Base-by-base conservation (phyloP, 768 basidiomycete species). In the Ramaria sp. region DNA sequence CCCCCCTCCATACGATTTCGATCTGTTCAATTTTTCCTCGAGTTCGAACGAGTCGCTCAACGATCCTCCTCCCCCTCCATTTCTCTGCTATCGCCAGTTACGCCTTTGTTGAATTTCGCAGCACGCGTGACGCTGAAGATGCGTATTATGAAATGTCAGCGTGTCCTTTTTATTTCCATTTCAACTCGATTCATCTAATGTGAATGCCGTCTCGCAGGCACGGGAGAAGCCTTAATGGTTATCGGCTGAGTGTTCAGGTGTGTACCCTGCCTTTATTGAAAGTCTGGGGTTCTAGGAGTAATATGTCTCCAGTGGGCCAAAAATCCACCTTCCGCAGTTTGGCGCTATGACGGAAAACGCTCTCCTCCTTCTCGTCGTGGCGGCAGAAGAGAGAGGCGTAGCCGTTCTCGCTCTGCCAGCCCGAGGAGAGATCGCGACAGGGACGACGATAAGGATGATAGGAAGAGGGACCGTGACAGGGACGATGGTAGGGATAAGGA, bases 21-120 rank as follows among this genome's bases (percentile, higher is more conserved):
- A 59, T 60, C 53, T 74, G 66, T 71, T 52, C 36, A 37, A 36
- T 42, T 41, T 36, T 44, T 5, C 36, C 36, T 24, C 56, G 24
- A 13, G 27, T 44, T 48, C 49, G 52, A 57, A 45, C 32, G 36
- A 50, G 30, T 49, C 78, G 75, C 81, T 82, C 81, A 80, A 81
- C 73, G 62, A 70, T 67, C 63, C 62, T 70, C 66, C n/a, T n/a
- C n/a, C n/a, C n/a, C n/a, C n/a, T n/a, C 69, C 73, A 73, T 44
- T 41, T 55, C 28, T 20, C 42, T 45, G 55, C 47, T 56, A 25
- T 43, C 36, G 54, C 56, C 73, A 88, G 88, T 72, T 90, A 88
- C 68, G 88, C 87, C 55, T 90, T 90, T 67, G 81, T 90, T 65
- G 87, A 90, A 67, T 90, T 88, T 64, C 81, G 84, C 65, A 79